Evolutionary conservation across 192 early-diverging fungal genomes (phyloP).

Genomic region (Coemansia sp.): DNA sequence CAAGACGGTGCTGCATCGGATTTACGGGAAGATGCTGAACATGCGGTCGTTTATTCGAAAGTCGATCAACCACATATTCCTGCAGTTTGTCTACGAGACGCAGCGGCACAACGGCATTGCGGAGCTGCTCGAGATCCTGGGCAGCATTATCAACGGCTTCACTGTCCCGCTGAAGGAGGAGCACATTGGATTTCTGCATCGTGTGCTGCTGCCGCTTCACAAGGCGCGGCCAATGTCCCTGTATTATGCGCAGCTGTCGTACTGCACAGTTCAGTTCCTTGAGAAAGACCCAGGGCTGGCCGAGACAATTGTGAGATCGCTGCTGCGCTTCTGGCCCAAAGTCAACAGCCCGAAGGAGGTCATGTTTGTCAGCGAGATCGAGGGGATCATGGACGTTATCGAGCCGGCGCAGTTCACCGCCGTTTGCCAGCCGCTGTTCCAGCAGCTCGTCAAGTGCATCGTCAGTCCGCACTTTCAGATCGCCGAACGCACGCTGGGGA

Average conservation of each 20-base stretch:
- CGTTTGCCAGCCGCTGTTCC: constrained; percentile 88
- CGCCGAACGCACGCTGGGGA: constrained; percentile 96
- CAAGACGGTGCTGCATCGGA: constrained; percentile 96
- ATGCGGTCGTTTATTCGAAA: constrained; percentile 94
- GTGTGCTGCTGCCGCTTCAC: constrained; percentile 94
- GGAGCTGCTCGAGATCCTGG: constrained; percentile 96
- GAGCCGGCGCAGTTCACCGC: constrained; percentile 90
- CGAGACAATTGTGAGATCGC: constrained; percentile 81
- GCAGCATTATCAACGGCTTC: constrained; percentile 99
- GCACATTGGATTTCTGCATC: constrained; percentile 93
- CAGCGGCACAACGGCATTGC: constrained; percentile 98
- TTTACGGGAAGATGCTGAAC: constrained; percentile 98
- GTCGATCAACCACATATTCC: constrained; percentile 98
- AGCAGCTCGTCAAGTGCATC: constrained; percentile 88
- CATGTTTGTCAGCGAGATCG: constrained; percentile 98
- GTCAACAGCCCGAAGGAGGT: constrained; percentile 99
- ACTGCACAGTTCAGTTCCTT: constrained; percentile 98
- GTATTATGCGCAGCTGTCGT: constrained; percentile 96
- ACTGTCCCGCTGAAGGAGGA: constrained; percentile 98
- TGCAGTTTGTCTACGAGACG: constrained; percentile 97
- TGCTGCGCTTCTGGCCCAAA: constrained; percentile 98
- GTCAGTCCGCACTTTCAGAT: constrained; percentile 99
- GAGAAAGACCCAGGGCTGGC: constrained; percentile 96
- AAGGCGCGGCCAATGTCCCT: constrained; percentile 91
- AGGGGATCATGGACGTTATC: constrained; percentile 95